Evolutionary conservation across 1,284 basidiomycete species (phyloP).

Genomic region (Exobasidium cylindrosporum): DNA sequence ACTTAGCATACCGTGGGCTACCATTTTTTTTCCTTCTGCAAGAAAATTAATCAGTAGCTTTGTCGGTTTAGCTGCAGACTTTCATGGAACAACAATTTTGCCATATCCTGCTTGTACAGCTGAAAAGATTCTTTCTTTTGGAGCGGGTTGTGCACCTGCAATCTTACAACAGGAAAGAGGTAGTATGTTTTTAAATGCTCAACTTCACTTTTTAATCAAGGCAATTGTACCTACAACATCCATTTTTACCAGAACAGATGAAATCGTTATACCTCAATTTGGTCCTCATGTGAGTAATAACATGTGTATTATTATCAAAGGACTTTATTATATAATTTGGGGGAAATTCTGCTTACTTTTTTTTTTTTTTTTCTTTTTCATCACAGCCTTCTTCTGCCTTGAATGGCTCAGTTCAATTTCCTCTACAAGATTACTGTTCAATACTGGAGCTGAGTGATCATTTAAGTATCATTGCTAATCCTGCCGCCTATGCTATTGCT

Average conservation of each 20-base stretch:
- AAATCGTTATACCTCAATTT: slow-evolving; percentile 18
- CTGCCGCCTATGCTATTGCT: slow-evolving; percentile 14
- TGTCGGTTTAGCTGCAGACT: slow-evolving; percentile 15
- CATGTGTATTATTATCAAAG: too few species aligned
- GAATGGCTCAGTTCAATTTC: slow-evolving; percentile 14
- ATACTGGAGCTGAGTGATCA: slow-evolving; percentile 13
- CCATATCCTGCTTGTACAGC: slow-evolving; percentile 6
- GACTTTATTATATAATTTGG: too few species aligned
- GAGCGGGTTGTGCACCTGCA: slow-evolving; percentile 14
- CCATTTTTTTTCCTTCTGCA: slow-evolving; percentile 4
- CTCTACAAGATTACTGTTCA: slow-evolving; percentile 15
- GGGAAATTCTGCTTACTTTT: too few species aligned
- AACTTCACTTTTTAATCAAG: slow-evolving; percentile 8
- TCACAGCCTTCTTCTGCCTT: slow-evolving; percentile 10
- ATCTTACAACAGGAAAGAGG: slow-evolving; percentile 15
- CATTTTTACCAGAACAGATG: slow-evolving; percentile 21
- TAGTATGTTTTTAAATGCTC: slow-evolving; percentile 10
- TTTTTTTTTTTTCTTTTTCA: too few species aligned
- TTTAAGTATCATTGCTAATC: slow-evolving; percentile 15
- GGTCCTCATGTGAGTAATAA: too few species aligned
- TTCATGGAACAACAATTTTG: slow-evolving; percentile 15
- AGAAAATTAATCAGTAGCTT: background rate
- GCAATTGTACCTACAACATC: slow-evolving; percentile 18
- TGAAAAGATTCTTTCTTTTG: slow-evolving; percentile 8
- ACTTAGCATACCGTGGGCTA: slow-evolving; percentile 14